A percentile compares a stretch with the other conserved stretches of the same genome.
Conservation (phyloP, 441 rosid genomes). For the Hura crepitans region DNA sequence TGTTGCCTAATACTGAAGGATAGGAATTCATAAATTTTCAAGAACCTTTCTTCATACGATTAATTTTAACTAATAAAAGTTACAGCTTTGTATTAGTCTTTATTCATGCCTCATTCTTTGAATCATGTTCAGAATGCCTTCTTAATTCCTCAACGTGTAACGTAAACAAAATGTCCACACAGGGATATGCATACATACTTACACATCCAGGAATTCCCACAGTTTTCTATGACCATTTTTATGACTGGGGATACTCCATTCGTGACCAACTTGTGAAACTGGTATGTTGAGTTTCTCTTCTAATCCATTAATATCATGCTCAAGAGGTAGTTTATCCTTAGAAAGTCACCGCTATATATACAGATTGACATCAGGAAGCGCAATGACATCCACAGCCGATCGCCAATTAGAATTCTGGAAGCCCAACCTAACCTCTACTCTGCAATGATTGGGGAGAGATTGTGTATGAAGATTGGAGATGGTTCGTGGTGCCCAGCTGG, state of each 20-base stretch:
- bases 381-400: slow-evolving; percentile 64
- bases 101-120: neutral
- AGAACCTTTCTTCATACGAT: neutral
- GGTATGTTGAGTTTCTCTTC: slow-evolving; percentile 32
- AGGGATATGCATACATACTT: slow-evolving; percentile 86
- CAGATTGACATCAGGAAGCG: slow-evolving; percentile 66
- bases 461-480: slow-evolving; percentile 81
- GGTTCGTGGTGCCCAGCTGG: slow-evolving; percentile 91
- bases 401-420: slow-evolving; percentile 56
- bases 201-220: slow-evolving; percentile 88
- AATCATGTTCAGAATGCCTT: neutral
- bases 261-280: slow-evolving; percentile 76
- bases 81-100: neutral
- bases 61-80: neutral
- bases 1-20: neutral
- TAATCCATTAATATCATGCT: slow-evolving; percentile 5
- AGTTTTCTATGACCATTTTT: slow-evolving; percentile 83
- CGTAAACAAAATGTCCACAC: slow-evolving; percentile 15
- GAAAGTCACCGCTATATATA: slow-evolving; percentile 14
- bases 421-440: slow-evolving; percentile 67
- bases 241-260: slow-evolving; percentile 58
- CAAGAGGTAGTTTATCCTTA: neutral
- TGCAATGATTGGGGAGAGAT: slow-evolving; percentile 65
- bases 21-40: neutral
- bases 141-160: neutral